These are phyloP conservation scores for Bipolaris bicolor DNA, from an alignment of 2,329 filamentous ascomycete genomes.

Conservation along the genomic window DNA sequence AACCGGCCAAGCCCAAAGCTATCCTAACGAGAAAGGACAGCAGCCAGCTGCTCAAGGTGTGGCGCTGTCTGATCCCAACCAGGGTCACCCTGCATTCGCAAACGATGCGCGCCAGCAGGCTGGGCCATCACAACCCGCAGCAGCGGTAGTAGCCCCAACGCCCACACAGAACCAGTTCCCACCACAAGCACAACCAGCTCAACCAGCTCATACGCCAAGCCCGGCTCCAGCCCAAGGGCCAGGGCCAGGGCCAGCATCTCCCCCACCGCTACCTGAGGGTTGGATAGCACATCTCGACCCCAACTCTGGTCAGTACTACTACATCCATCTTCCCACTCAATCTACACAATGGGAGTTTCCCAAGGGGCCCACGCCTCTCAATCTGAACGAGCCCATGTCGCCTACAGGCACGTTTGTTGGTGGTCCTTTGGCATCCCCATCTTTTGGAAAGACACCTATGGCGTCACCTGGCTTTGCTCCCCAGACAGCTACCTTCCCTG, in stretches of 20 bases:
- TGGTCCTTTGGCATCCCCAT: conserved; percentile 52
- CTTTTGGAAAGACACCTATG: conserved; percentile 65
- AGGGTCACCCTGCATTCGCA: conserved; percentile 86
- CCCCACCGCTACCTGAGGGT: conserved; percentile 91
- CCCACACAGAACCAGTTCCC: conserved; percentile 38
- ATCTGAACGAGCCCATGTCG: conserved; percentile 83
- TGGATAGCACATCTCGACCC: conserved; percentile 98
- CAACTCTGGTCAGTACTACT: conserved; percentile 97
- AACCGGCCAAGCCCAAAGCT: conserved; percentile 58
- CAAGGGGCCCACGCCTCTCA: conserved; percentile 89
- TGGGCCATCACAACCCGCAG: conserved; percentile 49
- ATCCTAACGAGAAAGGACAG: conserved; percentile 79
- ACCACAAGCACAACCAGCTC: conserved; percentile 30
- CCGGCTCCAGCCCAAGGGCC: conserved; percentile 66
- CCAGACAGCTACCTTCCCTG: conserved; percentile 81
- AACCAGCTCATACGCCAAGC: conserved; percentile 48
- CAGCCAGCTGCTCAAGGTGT: conserved; percentile 36
- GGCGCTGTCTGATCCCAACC: conserved; percentile 48
- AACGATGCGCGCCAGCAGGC: conserved; percentile 71
- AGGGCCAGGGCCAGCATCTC: conserved; percentile 73
- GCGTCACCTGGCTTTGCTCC: conserved; percentile 84
- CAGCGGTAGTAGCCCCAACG: conserved; percentile 37
- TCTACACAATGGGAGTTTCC: conserved; percentile 99
- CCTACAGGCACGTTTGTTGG: conserved; percentile 65
- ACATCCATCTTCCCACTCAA: conserved; percentile 93